phyloP scores from a whole-genome alignment of 768 basidiomycete genomes.

The Boletus sp. region DNA sequence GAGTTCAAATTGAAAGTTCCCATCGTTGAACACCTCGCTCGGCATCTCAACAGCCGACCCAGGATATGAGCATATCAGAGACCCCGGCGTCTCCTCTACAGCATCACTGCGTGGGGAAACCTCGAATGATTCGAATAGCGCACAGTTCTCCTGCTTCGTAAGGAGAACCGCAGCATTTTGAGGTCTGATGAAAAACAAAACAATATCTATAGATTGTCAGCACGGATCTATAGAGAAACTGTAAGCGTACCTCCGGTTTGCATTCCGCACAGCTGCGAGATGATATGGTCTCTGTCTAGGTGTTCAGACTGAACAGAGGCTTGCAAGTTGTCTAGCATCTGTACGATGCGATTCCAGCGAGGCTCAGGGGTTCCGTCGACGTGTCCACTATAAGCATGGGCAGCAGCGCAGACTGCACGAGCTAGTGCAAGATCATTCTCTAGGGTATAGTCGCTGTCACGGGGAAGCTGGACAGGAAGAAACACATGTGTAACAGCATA shows the following conservation, averaged over 20 bases:
- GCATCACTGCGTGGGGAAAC: conserved; percentile 25
- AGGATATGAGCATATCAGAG: conserved; percentile 32
- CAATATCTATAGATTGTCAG: conserved; percentile 26
- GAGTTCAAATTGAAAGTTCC: conserved; percentile 13
- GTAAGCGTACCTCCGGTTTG: neutral
- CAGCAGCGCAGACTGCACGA: conserved; percentile 1
- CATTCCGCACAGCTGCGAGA: neutral
- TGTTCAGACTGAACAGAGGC: neutral
- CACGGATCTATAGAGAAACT: neutral
- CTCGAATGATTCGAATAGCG: conserved; percentile 13
- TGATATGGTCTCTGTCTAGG: neutral
- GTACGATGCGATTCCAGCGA: conserved; percentile 2
- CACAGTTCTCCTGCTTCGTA: conserved; percentile 19
- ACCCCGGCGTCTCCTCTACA: conserved; percentile 29
- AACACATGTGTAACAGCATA: conserved; percentile 13
- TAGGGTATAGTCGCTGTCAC: neutral
- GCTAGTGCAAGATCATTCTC: neutral
- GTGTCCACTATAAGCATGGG: neutral
- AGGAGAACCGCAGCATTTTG: conserved; percentile 46
- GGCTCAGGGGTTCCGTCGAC: neutral
- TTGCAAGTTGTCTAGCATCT: conserved; percentile 4
- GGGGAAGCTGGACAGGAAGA: neutral
- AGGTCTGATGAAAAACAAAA: conserved; percentile 35
- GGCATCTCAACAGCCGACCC: conserved; percentile 11
- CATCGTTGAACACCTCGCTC: conserved; percentile 7